Conservation (phyloP, 495 filamentous ascomycete species). For the Neurospora africana region DNA sequence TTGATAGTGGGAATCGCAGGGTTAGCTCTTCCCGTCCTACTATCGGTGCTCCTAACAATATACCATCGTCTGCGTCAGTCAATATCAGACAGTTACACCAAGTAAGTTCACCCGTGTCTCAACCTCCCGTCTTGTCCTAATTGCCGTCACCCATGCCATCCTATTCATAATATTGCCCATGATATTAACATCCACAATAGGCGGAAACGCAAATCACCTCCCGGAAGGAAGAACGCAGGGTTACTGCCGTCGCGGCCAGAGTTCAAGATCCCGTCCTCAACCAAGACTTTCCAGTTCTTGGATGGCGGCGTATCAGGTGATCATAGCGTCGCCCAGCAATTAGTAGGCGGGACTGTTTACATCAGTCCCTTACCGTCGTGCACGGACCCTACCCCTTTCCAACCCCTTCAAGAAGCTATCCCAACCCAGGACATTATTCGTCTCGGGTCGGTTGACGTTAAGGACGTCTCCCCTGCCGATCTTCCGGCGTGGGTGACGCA, state of each 20-base stretch:
- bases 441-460: neutral
- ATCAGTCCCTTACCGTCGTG: neutral
- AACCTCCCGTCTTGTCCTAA: neutral
- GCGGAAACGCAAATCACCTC: neutral
- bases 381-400: neutral
- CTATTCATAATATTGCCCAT: neutral
- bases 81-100: constrained; percentile 1
- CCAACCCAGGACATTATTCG: neutral
- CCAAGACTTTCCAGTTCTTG: neutral
- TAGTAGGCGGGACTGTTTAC: neutral
- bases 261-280: neutral
- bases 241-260: neutral
- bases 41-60: neutral
- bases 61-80: neutral
- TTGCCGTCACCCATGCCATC: neutral
- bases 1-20: constrained; percentile 7
- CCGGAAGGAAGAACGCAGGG: neutral
- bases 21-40: constrained; percentile 6
- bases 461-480: neutral
- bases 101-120: neutral
- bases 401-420: neutral
- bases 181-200: neutral
- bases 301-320: neutral
- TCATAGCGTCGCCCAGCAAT: neutral
- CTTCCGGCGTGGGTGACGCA: neutral